phyloP scores from a whole-genome alignment of 176 grass and related monocot genomes.

The Bothriochloa decipiens region DNA sequence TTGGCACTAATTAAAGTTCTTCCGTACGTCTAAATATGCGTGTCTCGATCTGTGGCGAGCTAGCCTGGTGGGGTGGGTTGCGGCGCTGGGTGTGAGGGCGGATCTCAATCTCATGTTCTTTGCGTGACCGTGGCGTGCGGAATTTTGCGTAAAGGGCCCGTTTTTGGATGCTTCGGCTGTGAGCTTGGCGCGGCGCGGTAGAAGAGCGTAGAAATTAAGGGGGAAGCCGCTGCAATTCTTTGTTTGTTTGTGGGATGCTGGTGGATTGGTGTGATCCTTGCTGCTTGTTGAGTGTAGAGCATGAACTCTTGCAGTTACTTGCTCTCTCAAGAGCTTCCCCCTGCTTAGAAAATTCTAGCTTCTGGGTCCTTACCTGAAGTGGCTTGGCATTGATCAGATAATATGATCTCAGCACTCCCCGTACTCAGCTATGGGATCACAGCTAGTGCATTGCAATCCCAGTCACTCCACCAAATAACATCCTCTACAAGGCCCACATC shows the following conservation, averaged over 20 bases:
- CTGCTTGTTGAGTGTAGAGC: conserved; percentile 29
- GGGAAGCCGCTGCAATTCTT: conserved; percentile 5
- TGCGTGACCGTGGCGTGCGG: conserved; percentile 36
- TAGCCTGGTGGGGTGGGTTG: background rate
- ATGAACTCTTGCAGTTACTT: background rate
- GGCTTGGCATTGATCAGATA: background rate
- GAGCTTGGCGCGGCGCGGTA: conserved; percentile 16
- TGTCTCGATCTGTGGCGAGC: conserved; percentile 37
- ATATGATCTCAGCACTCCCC: conserved; percentile 6
- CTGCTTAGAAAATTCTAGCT: conserved; percentile 13
- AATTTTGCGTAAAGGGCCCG: conserved; percentile 21
- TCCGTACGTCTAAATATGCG: background rate
- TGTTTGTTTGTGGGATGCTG: conserved; percentile 19
- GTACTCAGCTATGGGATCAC: conserved; percentile 17
- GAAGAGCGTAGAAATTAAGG: conserved; percentile 8
- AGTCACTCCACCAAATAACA: background rate
- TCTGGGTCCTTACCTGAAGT: background rate
- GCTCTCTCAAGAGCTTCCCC: conserved; percentile 10
- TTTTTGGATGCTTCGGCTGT: background rate
- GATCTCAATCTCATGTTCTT: conserved; percentile 26
- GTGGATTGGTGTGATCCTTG: conserved; percentile 34
- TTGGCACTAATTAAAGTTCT: background rate
- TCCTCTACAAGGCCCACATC: background rate
- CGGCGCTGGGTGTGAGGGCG: background rate
- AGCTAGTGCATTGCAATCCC: background rate